Evolutionary conservation across 169 alveolate species (phyloP).

Genomic region (Condylostoma magnum): DNA sequence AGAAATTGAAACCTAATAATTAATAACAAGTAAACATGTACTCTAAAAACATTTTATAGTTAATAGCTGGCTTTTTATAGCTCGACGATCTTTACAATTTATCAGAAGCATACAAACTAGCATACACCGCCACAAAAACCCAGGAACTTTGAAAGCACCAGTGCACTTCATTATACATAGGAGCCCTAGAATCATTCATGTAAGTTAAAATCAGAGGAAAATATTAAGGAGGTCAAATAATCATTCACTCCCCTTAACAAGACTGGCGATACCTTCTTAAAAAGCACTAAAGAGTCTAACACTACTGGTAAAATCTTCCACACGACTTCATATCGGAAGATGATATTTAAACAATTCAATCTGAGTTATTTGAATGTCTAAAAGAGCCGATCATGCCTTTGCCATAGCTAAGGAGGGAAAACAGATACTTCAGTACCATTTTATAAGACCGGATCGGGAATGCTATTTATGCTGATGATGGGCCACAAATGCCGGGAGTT

Average conservation of each 20-base stretch:
- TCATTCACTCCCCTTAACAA: neutral
- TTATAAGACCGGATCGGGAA: slow-evolving; percentile 15
- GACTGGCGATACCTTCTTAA: neutral
- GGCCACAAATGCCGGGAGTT: no score
- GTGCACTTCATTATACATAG: neutral
- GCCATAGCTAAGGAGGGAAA: slow-evolving; percentile 7
- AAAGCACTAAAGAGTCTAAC: neutral
- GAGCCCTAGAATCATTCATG: slow-evolving; percentile 14
- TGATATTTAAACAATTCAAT: neutral
- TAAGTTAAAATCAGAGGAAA: neutral
- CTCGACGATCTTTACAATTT: neutral
- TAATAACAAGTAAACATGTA: no score
- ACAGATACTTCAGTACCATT: neutral
- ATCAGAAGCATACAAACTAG: neutral
- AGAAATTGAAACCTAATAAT: no score
- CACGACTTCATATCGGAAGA: neutral
- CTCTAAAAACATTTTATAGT: neutral
- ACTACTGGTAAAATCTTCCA: neutral
- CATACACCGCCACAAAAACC: neutral
- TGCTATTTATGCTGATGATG: neutral
- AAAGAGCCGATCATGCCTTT: slow-evolving; percentile 14
- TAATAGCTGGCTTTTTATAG: slow-evolving; percentile 2
- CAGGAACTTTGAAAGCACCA: neutral
- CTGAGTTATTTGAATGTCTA: neutral
- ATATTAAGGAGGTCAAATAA: neutral